These are phyloP conservation scores for Gautieria morchelliformis DNA, from an alignment of 768 basidiomycete genomes.

Conservation along the genomic window DNA sequence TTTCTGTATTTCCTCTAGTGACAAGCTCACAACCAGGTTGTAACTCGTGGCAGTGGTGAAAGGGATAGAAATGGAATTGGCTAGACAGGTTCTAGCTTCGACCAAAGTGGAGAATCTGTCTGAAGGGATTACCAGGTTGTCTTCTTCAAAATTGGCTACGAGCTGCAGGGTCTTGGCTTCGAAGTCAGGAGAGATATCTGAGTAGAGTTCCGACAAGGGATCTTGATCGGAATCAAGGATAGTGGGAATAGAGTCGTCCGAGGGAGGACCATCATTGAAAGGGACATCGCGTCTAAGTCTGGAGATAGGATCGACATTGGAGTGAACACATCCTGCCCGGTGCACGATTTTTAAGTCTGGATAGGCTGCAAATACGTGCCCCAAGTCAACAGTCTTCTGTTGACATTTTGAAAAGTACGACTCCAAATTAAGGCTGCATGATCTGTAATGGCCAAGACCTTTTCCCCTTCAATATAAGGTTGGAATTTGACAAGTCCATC, in stretches of 20 bases:
- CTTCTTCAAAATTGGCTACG: background rate
- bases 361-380: constrained; percentile 9
- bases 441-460: constrained; percentile 9
- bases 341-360: constrained; percentile 9
- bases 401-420: constrained; percentile 11
- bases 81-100: background rate
- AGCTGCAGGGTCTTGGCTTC: background rate
- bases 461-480: constrained; percentile 13
- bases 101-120: background rate
- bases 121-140: background rate
- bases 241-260: background rate
- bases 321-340: constrained; percentile 11
- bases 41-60: constrained; percentile 2
- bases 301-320: constrained; percentile 12
- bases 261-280: background rate
- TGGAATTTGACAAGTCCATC: constrained; percentile 13
- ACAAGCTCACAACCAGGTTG: background rate
- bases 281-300: background rate
- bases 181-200: background rate
- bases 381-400: constrained; percentile 8
- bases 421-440: constrained; percentile 11
- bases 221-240: background rate
- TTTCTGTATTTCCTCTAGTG: background rate
- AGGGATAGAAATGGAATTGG: background rate
- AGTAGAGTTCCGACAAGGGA: background rate